Base-by-base conservation (phyloP, 2,329 filamentous ascomycete genomes). In the Xylariaceae sp. region DNA sequence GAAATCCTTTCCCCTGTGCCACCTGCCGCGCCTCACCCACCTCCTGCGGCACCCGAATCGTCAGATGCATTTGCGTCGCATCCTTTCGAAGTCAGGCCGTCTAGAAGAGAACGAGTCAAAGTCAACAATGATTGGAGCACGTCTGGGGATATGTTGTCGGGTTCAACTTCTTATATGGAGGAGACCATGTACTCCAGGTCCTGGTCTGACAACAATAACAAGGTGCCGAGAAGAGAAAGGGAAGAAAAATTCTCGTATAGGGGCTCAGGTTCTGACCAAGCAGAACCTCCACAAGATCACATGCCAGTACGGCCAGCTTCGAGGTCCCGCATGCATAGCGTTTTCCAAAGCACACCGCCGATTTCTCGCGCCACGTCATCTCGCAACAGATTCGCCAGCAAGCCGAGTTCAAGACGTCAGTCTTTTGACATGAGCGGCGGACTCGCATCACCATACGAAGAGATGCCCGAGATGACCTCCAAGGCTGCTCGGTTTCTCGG, bases 401-500 rank as follows among this genome's bases (percentile, higher is more conserved):
- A 79, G 60, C 78, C 84, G 4, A 80, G 79, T 56, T 88, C 89
- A 56, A 83, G 88, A 58, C 86, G 88, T 44, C 80, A 86, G 62
- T 88, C 90, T 0, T 74, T 88, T 13, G 88, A 90, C 56, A 82
- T 86, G 62, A 78, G 77, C 34, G 79, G 79, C 63, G 88, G 85
- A 6, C 77, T 92, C 61, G 80, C 83, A 51, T 90, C 89, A 17
- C 89, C 90, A 2, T 88, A 88, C 1, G 90, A 92, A 35, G 84
- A 88, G 37, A 76, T 80, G 48, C 80, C 80, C 2, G 82, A 84
- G 55, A 81, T 90, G 69, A 82, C 87, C 6, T 81, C 85, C 51
- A 96, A 95, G 73, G 90, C 90, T 34, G 89, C 90, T 37, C 92
- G 87, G 73, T 75, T 93, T 55, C 84, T 94, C 2, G 84, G 92